Evolutionary conservation across 768 basidiomycete genomes (phyloP), one percentile per base, ranked within the genome.

Genomic region (Termitomyces heimii): DNA sequence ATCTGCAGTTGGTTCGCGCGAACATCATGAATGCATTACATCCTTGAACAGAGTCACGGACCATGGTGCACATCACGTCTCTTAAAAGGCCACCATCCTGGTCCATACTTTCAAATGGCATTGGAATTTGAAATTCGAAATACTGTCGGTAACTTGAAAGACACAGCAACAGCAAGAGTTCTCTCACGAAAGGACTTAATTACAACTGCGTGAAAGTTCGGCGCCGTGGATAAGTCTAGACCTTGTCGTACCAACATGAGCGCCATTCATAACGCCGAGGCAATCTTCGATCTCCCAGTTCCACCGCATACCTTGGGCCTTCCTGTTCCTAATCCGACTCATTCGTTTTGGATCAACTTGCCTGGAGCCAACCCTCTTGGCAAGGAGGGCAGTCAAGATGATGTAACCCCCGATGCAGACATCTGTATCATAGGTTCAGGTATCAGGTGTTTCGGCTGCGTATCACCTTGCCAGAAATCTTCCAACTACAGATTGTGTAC

Each of bases 361-460:
- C 77, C 82, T 0, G 77, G 74, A 22, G 85, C 78, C 0, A 90
- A 88, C 65, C 88, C 88, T 0, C 72, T 91, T 0, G 87, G 85
- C 0, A 73, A 70, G 2, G 79, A 82, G 54, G 92, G 91, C 0
- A 90, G 89, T 63, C 69, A 72, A 7, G 87, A 86, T 1, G 59
- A 68, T 1, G 67, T 92, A n/a, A 82, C 82, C 0, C 47, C 64
- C 0, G 80, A 83, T 51, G 83, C 84, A 2, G 90, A 93, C 63
- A 71, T 92, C 9, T 89, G 84, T 60, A 84, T 93, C 62, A 83
- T 94, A 43, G 92, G 92, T 6, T 83, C 86, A 31, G 90, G 91
- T 0, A 85, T 92, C 37, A 0, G 91, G 91, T 18, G 78, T 89
- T 7, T 82, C 84, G 20, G 78, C 82, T 4, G 88, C 89, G 7